Conservation (phyloP, 2,329 filamentous ascomycete species). For the Pseudogymnoascus verrucosus region DNA sequence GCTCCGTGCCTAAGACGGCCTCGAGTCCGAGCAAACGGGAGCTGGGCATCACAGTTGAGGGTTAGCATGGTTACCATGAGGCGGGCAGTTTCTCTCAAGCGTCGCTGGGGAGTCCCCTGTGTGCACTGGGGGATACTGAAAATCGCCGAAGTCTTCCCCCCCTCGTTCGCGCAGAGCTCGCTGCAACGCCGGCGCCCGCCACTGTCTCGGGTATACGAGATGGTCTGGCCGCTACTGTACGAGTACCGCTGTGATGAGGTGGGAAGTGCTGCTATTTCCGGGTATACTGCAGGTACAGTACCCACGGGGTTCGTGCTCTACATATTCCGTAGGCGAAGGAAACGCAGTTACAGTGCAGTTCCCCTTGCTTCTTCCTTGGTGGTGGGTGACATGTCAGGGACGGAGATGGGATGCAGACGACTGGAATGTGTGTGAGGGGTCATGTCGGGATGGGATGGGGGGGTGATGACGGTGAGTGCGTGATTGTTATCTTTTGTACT, state of each 20-base stretch:
- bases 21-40: not conserved
- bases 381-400: not conserved
- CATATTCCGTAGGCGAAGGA: not conserved
- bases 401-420: not conserved
- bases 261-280: not conserved
- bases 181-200: not conserved
- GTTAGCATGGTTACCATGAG: not conserved
- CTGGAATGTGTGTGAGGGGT: not conserved
- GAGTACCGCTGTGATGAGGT: not conserved
- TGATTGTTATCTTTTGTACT: not conserved
- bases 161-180: not conserved
- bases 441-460: not conserved
- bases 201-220: slow-evolving; percentile 6
- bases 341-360: not conserved
- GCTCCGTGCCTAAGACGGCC: not conserved
- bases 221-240: not conserved
- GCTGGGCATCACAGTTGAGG: not conserved
- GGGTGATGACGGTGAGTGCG: not conserved
- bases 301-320: not conserved
- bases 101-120: not conserved
- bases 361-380: not conserved
- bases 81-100: not conserved
- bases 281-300: not conserved
- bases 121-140: not conserved
- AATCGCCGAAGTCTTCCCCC: not conserved